Conservation (phyloP, 1,284 basidiomycete species). For the Apiotrichum laibachii region DNA sequence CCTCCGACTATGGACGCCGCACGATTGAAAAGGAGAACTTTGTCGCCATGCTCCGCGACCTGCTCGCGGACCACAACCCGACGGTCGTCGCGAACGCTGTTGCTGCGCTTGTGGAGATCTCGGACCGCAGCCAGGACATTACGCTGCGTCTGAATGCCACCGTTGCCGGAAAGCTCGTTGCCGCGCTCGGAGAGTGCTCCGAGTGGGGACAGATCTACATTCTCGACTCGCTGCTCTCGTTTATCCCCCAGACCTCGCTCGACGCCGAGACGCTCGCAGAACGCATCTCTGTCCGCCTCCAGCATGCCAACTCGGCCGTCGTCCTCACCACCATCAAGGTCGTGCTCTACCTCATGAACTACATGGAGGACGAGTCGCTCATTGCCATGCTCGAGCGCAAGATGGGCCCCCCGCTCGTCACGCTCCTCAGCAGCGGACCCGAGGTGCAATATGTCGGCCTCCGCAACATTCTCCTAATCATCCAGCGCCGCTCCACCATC, state of each 20-base stretch:
- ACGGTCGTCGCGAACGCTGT: conserved; percentile 98
- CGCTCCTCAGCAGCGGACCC: conserved; percentile 60
- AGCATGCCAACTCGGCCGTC: conserved; percentile 92
- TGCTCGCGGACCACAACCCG: conserved; percentile 84
- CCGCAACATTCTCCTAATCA: conserved; percentile 91
- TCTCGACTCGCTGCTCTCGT: conserved; percentile 87
- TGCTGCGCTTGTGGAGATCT: conserved; percentile 88
- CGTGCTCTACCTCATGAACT: conserved; percentile 96
- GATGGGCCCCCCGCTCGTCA: conserved; percentile 82
- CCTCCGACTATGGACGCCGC: conserved; percentile 75
- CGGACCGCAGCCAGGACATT: conserved; percentile 57
- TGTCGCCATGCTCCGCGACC: conserved; percentile 69
- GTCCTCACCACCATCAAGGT: conserved; percentile 94
- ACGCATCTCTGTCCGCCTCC: conserved; percentile 84
- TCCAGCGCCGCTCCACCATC: conserved; percentile 86
- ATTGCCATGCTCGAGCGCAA: conserved; percentile 91
- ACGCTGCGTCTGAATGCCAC: conserved; percentile 51
- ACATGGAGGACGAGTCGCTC: conserved; percentile 84
- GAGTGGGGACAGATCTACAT: conserved; percentile 99
- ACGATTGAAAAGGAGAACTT: conserved; percentile 92
- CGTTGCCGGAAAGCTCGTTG: conserved; percentile 69
- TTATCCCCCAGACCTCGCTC: conserved; percentile 78
- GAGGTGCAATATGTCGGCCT: conserved; percentile 94
- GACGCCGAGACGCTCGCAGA: conserved; percentile 95
- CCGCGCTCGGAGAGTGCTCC: conserved; percentile 95